Evolutionary conservation across 2,329 filamentous ascomycete genomes (phyloP), one percentile per base, ranked within the genome.

Genomic region (Cytospora piceicola): DNA sequence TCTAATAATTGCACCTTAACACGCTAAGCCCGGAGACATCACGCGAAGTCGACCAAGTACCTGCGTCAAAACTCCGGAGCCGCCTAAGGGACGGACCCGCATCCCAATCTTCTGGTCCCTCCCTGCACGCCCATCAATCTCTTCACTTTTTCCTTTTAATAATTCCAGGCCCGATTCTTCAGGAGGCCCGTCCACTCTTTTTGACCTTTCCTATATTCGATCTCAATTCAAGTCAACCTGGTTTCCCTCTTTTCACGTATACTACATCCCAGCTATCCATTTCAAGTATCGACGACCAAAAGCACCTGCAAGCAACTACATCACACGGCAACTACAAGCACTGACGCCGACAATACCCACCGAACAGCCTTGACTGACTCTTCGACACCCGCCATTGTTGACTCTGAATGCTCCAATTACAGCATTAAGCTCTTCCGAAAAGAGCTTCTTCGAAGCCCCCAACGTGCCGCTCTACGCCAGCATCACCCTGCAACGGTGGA

Each of bases 21-120:
- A 67, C 61, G 64, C 67, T 66, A 68, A 67, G 65, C 58, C 59
- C 64, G 61, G 64, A 67, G 63, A 51, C 58, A 66, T 63, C 58
- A 65, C 67, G 64, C 65, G 58, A 67, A 55, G 58, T 66, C 65
- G 55, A 58, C 42, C 56, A 60, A 64, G 66, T 67, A 67, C 66
- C 65, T 64, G 64, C 61, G 62, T 64, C 67, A 64, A 57, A 68
- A 62, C 63, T 67, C 61, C 67, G 64, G 67, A 65, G 64, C 64
- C 64, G 61, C 65, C 61, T 62, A 68, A 67, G 64, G 65, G 66
- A 63, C 60, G 64, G 67, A 67, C 64, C 67, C 67, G 64, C 64
- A 67, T 64, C 67, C 61, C 67, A 68, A 68, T 67, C 64, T 68
- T 66, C 63, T 68, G 67, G 67, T 68, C 67, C 67, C 64, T 68